Evolutionary conservation across 148 eudicot genomes (phyloP).

Genomic region (Heliosperma pusillum): DNA sequence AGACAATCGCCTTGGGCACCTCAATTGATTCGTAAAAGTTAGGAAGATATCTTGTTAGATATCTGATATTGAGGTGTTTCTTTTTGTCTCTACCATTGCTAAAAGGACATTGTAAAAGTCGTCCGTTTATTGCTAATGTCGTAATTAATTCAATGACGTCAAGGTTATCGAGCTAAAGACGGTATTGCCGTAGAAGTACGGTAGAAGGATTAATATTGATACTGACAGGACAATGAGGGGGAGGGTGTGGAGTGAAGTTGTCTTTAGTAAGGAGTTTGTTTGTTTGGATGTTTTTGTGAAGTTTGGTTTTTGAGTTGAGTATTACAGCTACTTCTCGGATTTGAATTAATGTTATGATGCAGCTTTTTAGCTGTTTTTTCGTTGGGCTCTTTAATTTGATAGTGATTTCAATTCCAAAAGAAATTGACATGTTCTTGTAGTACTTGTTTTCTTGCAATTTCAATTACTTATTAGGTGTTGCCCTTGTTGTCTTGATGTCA

Average conservation of each 20-base stretch:
- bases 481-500: conserved; percentile 1
- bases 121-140: not conserved
- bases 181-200: conserved; percentile 29
- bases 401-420: not conserved
- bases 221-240: conserved; percentile 23
- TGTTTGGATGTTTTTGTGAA: conserved; percentile 23
- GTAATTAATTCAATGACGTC: not conserved
- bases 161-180: conserved; percentile 19
- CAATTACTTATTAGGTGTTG: not conserved
- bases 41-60: not conserved
- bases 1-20: too few species aligned
- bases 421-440: not conserved
- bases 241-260: conserved; percentile 14
- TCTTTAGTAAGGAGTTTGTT: conserved; percentile 30
- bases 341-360: conserved; percentile 25
- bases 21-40: not conserved
- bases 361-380: conserved; percentile 1
- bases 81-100: not conserved
- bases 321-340: conserved; percentile 28
- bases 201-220: conserved; percentile 18
- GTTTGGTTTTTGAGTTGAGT: conserved; percentile 20
- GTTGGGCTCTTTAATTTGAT: conserved; percentile 5
- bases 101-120: not conserved
- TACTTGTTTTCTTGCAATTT: conserved; percentile 4
- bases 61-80: not conserved